These are phyloP conservation scores for Tetrapisispora taiwanensis DNA, from an alignment of 805 yeast genomes.

Conservation along the genomic window DNA sequence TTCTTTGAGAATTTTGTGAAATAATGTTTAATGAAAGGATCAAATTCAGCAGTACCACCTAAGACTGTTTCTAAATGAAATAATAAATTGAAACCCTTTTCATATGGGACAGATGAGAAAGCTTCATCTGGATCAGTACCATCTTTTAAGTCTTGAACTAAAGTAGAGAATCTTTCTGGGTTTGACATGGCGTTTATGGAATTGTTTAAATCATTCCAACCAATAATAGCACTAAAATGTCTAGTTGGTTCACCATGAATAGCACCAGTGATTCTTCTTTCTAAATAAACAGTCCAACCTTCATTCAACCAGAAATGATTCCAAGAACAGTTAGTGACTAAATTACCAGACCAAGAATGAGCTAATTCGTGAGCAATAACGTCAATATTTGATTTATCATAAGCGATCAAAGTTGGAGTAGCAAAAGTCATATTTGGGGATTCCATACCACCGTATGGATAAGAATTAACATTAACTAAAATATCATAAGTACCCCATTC, in stretches of 20 bases:
- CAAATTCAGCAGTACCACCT: slow-evolving; percentile 58
- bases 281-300: slow-evolving; percentile 92
- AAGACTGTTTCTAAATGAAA: slow-evolving; percentile 61
- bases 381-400: slow-evolving; percentile 76
- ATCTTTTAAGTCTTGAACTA: slow-evolving; percentile 63
- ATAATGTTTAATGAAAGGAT: slow-evolving; percentile 71
- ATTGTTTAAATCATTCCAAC: slow-evolving; percentile 74
- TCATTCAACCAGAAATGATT: slow-evolving; percentile 92
- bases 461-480: slow-evolving; percentile 63
- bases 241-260: slow-evolving; percentile 72
- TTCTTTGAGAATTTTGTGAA: slow-evolving; percentile 57
- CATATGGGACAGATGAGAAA: slow-evolving; percentile 81
- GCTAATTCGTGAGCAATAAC: slow-evolving; percentile 91
- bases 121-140: slow-evolving; percentile 82
- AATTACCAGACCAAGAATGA: slow-evolving; percentile 87
- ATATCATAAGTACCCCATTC: slow-evolving; percentile 82
- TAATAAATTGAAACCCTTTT: slow-evolving; percentile 76
- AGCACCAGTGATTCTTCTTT: slow-evolving; percentile 68
- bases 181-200: slow-evolving; percentile 58
- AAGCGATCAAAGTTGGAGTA: slow-evolving; percentile 78
- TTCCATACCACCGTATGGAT: slow-evolving; percentile 93
- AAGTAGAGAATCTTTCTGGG: slow-evolving; percentile 42
- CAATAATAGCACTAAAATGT: slow-evolving; percentile 75
- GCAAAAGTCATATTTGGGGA: slow-evolving; percentile 86
- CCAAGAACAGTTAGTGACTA: slow-evolving; percentile 86